Conservation (phyloP, 2,329 filamentous ascomycete species). For the Colletotrichum sp. region DNA sequence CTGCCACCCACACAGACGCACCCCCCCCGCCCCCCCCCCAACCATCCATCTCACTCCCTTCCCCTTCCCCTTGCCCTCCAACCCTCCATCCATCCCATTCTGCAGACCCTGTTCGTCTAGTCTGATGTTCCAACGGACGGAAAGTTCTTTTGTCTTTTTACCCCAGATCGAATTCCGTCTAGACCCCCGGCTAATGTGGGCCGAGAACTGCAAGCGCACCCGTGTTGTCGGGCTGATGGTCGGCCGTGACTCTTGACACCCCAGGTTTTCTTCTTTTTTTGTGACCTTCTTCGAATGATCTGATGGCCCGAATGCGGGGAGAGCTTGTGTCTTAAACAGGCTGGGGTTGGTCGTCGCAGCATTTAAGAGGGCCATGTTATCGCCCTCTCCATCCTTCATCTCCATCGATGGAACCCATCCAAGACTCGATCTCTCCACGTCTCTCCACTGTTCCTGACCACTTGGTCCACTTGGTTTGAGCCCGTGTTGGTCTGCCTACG, state of each 20-base stretch:
- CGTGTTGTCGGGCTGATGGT: background rate
- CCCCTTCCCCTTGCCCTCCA: background rate
- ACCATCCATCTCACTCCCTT: background rate
- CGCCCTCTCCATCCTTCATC: constrained; percentile 16
- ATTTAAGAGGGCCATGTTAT: constrained; percentile 15
- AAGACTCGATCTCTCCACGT: background rate
- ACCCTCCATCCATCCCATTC: background rate
- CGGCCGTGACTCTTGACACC: background rate
- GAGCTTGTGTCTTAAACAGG: background rate
- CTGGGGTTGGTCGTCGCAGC: background rate
- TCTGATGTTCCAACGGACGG: background rate
- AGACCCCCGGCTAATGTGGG: background rate
- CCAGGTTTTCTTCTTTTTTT: background rate
- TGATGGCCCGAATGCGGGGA: constrained; percentile 11
- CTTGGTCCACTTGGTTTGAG: background rate
- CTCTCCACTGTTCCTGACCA: constrained; percentile 6
- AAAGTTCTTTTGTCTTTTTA: background rate
- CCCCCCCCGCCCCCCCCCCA: background rate
- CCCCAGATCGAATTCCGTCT: constrained; percentile 2
- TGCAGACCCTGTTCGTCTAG: background rate
- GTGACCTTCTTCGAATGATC: background rate
- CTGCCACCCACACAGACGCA: too few relatives aligned
- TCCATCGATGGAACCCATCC: constrained; percentile 7
- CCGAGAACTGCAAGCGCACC: background rate
- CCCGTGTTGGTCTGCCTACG: background rate